These are phyloP conservation scores for Amanita muscaria DNA, from an alignment of 768 basidiomycete species.

Conservation along the genomic window DNA sequence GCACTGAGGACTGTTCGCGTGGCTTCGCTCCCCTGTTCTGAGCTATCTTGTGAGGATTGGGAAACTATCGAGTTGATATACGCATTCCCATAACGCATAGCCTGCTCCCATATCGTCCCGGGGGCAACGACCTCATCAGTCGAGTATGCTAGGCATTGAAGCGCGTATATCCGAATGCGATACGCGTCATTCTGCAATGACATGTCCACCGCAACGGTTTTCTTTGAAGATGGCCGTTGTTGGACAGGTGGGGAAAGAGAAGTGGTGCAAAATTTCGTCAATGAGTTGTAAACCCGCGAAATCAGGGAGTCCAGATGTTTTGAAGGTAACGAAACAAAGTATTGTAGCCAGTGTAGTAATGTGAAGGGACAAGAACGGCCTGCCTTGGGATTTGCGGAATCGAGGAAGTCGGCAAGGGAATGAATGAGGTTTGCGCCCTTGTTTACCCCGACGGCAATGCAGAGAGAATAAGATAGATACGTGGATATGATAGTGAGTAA, in stretches of 20 bases:
- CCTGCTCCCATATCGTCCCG: constrained; percentile 65
- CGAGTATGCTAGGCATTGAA: constrained; percentile 38
- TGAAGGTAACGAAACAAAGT: constrained; percentile 41
- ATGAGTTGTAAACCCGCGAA: constrained; percentile 47
- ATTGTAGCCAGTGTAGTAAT: constrained; percentile 10
- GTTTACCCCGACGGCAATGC: constrained; percentile 21
- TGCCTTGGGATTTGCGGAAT: constrained; percentile 3
- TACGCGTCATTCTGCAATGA: constrained; percentile 18
- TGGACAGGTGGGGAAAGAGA: constrained; percentile 8
- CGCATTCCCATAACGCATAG: constrained; percentile 37
- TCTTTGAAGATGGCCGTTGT: constrained; percentile 6
- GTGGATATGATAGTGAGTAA: constrained; percentile 49
- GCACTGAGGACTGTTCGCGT: constrained; percentile 30
- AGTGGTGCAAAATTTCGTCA: constrained; percentile 33
- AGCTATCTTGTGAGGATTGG: neutral
- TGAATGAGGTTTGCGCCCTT: constrained; percentile 10
- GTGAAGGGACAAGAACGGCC: constrained; percentile 5
- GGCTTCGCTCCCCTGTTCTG: constrained; percentile 22
- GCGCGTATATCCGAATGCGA: constrained; percentile 34
- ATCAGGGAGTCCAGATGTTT: constrained; percentile 52
- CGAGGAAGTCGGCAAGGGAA: constrained; percentile 14
- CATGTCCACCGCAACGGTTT: neutral
- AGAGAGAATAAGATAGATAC: constrained; percentile 49
- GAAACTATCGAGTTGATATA: constrained; percentile 29
- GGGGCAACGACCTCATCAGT: constrained; percentile 39